Evolutionary conservation across 345 rosid genomes (phyloP).

Genomic region (Sisymbrium altissimum): DNA sequence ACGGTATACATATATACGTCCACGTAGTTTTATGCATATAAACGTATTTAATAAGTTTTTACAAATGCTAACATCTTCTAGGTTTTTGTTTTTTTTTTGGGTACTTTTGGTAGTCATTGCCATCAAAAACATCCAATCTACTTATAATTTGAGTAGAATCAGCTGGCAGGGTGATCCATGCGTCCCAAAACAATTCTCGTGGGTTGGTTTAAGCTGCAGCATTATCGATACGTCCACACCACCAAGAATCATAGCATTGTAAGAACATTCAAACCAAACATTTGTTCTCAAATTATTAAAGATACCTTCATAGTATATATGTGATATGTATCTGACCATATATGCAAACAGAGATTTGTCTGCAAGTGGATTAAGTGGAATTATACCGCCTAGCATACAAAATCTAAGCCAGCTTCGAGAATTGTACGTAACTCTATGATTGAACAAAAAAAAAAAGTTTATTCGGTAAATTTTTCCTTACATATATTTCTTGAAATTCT

Average conservation of each 20-base stretch:
- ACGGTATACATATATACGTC: constrained; percentile 26
- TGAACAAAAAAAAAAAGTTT: background rate
- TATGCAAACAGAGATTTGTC: constrained; percentile 36
- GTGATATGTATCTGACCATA: background rate
- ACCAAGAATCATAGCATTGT: constrained; percentile 48
- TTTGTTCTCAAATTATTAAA: background rate
- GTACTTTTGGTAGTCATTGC: constrained; percentile 35
- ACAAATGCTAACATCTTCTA: background rate
- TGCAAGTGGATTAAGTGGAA: constrained; percentile 38
- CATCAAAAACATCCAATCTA: constrained; percentile 36
- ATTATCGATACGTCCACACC: constrained; percentile 1
- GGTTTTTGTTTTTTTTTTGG: background rate
- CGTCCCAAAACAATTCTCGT: constrained; percentile 17
- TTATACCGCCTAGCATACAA: constrained; percentile 27
- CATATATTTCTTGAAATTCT: background rate
- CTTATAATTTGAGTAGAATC: constrained; percentile 23
- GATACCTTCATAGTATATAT: background rate
- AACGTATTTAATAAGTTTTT: background rate
- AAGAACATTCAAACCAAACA: constrained; percentile 9
- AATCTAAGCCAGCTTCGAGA: constrained; percentile 30
- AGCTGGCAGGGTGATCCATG: constrained; percentile 57
- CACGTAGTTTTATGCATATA: background rate
- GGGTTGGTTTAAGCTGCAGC: constrained; percentile 44
- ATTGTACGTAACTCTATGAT: constrained; percentile 36
- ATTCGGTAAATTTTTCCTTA: background rate